These are phyloP conservation scores for Puccinia triticina DNA, from an alignment of 1,284 basidiomycete genomes.

Conservation along the genomic window DNA sequence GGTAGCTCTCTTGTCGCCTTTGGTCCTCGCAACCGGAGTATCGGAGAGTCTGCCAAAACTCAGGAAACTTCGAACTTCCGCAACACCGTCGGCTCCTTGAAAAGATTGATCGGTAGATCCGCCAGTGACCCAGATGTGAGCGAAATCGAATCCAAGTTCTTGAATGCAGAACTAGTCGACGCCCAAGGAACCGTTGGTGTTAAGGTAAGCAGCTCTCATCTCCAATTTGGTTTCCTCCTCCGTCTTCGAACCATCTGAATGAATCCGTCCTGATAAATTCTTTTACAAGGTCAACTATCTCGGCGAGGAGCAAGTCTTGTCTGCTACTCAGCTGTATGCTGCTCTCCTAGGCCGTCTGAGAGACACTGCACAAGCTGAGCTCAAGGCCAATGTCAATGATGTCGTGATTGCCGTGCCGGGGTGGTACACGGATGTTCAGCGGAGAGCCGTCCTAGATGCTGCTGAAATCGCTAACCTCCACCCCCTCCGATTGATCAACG, in stretches of 20 bases:
- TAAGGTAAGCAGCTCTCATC: constrained; percentile 66
- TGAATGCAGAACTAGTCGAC: constrained; percentile 81
- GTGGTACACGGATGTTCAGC: constrained; percentile 89
- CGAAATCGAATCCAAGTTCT: constrained; percentile 81
- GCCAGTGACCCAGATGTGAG: constrained; percentile 72
- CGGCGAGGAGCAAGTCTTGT: constrained; percentile 75
- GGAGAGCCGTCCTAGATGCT: constrained; percentile 82
- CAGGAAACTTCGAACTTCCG: constrained; percentile 97
- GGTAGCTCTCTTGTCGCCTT: constrained; percentile 85
- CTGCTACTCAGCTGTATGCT: constrained; percentile 80
- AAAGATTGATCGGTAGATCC: constrained; percentile 80
- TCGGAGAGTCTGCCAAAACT: constrained; percentile 91
- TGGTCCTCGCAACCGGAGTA: constrained; percentile 79
- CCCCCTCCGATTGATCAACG: constrained; percentile 87
- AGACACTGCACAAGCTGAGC: constrained; percentile 78
- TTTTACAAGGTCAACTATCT: constrained; percentile 75
- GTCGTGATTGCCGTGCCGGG: constrained; percentile 90
- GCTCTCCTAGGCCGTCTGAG: constrained; percentile 85
- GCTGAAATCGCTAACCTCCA: constrained; percentile 84
- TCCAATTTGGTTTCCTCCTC: constrained; percentile 19
- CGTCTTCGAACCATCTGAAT: constrained; percentile 47
- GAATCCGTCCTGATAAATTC: constrained; percentile 23
- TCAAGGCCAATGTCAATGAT: constrained; percentile 81
- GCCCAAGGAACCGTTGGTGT: constrained; percentile 77
- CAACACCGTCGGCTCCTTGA: constrained; percentile 88